A percentile compares a stretch with the other conserved stretches of the same genome.
These are phyloP conservation scores for Ascocoryne sarcoides DNA, from an alignment of 2,329 filamentous ascomycete species.

Conservation along the genomic window DNA sequence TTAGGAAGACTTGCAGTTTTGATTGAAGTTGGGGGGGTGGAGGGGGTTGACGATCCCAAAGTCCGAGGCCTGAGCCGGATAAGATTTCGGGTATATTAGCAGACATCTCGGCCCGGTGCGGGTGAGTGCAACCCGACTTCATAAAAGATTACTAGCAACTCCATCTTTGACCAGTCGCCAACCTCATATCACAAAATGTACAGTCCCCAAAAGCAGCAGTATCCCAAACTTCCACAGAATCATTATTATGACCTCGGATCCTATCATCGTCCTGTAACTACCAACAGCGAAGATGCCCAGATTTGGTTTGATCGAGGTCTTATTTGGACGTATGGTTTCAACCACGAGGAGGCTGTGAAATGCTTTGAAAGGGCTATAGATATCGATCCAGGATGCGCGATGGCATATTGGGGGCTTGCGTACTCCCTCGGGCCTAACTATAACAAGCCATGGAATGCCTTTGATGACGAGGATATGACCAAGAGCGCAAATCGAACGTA, in stretches of 20 bases:
- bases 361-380: constrained; percentile 55
- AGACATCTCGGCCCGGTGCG: no score
- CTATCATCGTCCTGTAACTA: constrained; percentile 47
- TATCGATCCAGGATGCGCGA: constrained; percentile 45
- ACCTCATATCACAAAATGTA: no score
- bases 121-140: no score
- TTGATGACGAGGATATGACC: constrained; percentile 52
- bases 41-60: no score
- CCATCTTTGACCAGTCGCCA: no score
- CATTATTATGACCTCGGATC: constrained; percentile 47
- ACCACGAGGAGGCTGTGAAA: constrained; percentile 59
- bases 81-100: no score
- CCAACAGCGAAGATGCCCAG: constrained; percentile 43
- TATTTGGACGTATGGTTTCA: constrained; percentile 69
- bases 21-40: no score
- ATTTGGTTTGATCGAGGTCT: constrained; percentile 64
- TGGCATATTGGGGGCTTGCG: constrained; percentile 63
- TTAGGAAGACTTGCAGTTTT: no score
- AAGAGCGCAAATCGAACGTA: constrained; percentile 41
- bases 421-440: constrained; percentile 68
- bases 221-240: no score
- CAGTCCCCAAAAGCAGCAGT: no score
- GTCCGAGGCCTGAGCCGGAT: no score
- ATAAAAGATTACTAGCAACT: no score
- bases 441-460: constrained; percentile 70